phyloP scores from a whole-genome alignment of 352 stramenopile species.

The Peronospora farinosa region DNA sequence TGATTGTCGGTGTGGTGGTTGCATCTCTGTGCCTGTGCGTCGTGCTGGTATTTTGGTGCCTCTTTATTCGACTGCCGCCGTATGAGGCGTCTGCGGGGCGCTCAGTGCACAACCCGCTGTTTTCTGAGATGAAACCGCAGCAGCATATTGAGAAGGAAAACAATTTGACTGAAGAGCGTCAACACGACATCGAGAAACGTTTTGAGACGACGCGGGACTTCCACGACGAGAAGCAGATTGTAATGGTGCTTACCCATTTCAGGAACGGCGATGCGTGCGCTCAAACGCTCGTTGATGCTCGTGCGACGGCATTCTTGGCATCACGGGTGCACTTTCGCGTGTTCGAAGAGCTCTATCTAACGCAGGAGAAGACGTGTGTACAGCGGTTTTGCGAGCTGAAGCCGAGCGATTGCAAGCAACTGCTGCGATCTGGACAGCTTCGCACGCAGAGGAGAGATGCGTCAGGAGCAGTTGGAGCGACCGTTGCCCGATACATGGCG shows the following conservation, averaged over 20 bases:
- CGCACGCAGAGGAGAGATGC: conserved; percentile 47
- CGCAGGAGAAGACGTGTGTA: conserved; percentile 53
- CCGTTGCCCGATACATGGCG: conserved; percentile 49
- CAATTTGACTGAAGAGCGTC: conserved; percentile 16
- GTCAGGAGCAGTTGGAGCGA: conserved; percentile 44
- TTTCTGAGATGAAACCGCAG: conserved; percentile 11
- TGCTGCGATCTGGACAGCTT: conserved; percentile 52
- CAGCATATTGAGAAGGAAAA: conserved; percentile 14
- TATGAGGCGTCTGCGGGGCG: conserved; percentile 24
- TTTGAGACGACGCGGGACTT: conserved; percentile 31
- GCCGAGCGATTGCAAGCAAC: conserved; percentile 34
- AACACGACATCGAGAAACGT: conserved; percentile 4
- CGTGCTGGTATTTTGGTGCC: conserved; percentile 38
- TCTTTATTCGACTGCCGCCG: conserved; percentile 30
- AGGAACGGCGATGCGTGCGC: conserved; percentile 54
- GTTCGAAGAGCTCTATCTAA: conserved; percentile 65
- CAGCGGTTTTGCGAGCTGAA: conserved; percentile 51
- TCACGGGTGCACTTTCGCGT: conserved; percentile 59
- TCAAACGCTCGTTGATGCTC: conserved; percentile 42
- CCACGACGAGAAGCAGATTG: conserved; percentile 62
- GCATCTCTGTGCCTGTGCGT: conserved; percentile 34
- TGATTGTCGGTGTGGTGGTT: conserved; percentile 19
- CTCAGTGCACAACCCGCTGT: conserved; percentile 21
- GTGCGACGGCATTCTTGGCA: conserved; percentile 31
- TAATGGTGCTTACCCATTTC: conserved; percentile 66